Evolutionary conservation across 768 basidiomycete species (phyloP), one percentile per base, ranked within the genome.

Genomic region (Nevesoporus exiguus): DNA sequence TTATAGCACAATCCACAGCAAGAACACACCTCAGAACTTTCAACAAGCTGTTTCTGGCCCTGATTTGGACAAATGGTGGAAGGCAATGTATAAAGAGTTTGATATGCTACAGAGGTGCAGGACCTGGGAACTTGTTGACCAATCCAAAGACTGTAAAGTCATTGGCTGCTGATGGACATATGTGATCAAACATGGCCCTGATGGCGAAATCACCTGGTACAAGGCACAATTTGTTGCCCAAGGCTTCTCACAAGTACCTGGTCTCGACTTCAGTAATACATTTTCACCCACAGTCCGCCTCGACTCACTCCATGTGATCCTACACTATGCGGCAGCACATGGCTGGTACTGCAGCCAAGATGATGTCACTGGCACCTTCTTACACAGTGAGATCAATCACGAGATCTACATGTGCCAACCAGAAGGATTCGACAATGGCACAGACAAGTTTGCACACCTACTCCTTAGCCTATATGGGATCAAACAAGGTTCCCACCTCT

Each of bases 361-460:
- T 3, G 29, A 61, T 4, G 43, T 59, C 4, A 61, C 42, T 2
- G 47, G 58, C 0, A 42, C 55, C 1, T 61, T 51, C 15, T 14
- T 56, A 36, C 45, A 59, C 14, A 53, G 51, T 24, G 27, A 44
- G n/a, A 52, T 58, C 11, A 52, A 44, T 37, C 73, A 76, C 30
- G 59, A 62, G 2, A 74, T 78, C 3, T 77, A 71, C 39, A 75
- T n/a, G n/a, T n/a, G n/a, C n/a, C n/a, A n/a, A n/a, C n/a, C n/a
- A n/a, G n/a, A n/a, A n/a, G n/a, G n/a, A n/a, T n/a, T n/a, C n/a
- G n/a, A n/a, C n/a, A n/a, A n/a, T n/a, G n/a, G n/a, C n/a, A n/a
- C n/a, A n/a, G n/a, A n/a, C n/a, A n/a, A n/a, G n/a, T n/a, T n/a
- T n/a, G n/a, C n/a, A n/a, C n/a, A n/a, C n/a, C n/a, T n/a, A n/a